Conservation (phyloP, 176 grass and related monocot genomes). For the Puccinellia tenuiflora region DNA sequence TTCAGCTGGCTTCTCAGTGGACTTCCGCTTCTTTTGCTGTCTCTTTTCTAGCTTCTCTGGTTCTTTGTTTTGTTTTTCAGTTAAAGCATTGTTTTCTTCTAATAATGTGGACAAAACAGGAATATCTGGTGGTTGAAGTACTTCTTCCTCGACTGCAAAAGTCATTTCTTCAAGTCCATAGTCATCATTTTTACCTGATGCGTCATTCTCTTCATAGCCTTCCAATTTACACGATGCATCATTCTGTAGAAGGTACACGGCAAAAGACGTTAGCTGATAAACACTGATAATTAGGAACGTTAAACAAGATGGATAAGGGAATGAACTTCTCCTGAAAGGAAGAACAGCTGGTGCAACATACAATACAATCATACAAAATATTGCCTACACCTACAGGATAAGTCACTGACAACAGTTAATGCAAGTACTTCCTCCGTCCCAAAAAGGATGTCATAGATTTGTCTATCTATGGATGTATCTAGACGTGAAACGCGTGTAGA, state of each 20-base stretch:
- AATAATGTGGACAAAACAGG: constrained; percentile 33
- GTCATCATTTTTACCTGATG: constrained; percentile 22
- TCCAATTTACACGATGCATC: constrained; percentile 36
- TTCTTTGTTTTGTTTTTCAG: constrained; percentile 34
- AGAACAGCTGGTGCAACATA: constrained; percentile 1
- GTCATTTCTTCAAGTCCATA: constrained; percentile 91
- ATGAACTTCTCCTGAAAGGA: not conserved
- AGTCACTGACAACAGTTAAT: constrained; percentile 15
- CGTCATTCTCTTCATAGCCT: constrained; percentile 21
- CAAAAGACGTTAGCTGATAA: not conserved
- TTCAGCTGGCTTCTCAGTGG: constrained; percentile 59
- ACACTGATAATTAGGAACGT: not conserved
- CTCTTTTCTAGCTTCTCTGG: constrained; percentile 51
- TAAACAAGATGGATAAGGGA: not conserved
- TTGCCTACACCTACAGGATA: not conserved
- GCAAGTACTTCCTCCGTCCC: too few species aligned
- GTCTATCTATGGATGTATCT: too few species aligned
- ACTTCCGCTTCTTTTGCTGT: constrained; percentile 65
- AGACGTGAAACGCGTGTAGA: too few species aligned
- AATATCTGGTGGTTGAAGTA: constrained; percentile 49
- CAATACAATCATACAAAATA: not conserved
- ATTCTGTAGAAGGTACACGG: constrained; percentile 43
- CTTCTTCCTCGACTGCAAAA: constrained; percentile 72
- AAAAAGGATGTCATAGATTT: too few species aligned
- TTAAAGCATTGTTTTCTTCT: constrained; percentile 31